Conservation (phyloP, 169 alveolate genomes). For the Babesia ovata region DNA sequence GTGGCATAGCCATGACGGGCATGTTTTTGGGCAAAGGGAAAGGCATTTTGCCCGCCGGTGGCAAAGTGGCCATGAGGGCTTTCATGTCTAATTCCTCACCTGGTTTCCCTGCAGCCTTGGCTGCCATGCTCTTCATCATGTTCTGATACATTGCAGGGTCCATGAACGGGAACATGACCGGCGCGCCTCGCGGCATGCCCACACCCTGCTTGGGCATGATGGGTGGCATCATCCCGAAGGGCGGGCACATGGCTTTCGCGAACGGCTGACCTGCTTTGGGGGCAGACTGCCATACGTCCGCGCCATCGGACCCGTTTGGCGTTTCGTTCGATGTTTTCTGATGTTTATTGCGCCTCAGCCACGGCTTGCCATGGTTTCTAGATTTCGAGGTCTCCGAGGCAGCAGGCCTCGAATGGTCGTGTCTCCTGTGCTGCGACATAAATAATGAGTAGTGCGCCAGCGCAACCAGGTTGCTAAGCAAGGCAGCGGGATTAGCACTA, state of each 20-base stretch:
- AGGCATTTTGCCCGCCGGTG: constrained; percentile 31
- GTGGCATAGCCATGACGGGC: constrained; percentile 28
- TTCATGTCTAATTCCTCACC: constrained; percentile 55
- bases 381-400: constrained; percentile 42
- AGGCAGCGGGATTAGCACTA: constrained; percentile 14
- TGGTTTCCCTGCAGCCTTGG: constrained; percentile 39
- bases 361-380: constrained; percentile 37
- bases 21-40: constrained; percentile 54
- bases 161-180: constrained; percentile 38
- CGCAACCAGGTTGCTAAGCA: background rate
- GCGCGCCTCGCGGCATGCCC: constrained; percentile 29
- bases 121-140: constrained; percentile 43
- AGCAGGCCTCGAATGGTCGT: constrained; percentile 27
- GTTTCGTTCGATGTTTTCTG: constrained; percentile 3
- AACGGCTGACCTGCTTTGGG: constrained; percentile 36
- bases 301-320: background rate
- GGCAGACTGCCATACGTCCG: constrained; percentile 7
- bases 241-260: constrained; percentile 30
- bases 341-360: constrained; percentile 38
- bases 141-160: constrained; percentile 52
- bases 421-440: constrained; percentile 34
- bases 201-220: constrained; percentile 49
- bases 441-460: background rate
- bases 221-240: constrained; percentile 44
- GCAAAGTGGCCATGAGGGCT: constrained; percentile 46